These are phyloP conservation scores for Madurella mycetomatis DNA, from an alignment of 2,329 filamentous ascomycete species.

Conservation along the genomic window DNA sequence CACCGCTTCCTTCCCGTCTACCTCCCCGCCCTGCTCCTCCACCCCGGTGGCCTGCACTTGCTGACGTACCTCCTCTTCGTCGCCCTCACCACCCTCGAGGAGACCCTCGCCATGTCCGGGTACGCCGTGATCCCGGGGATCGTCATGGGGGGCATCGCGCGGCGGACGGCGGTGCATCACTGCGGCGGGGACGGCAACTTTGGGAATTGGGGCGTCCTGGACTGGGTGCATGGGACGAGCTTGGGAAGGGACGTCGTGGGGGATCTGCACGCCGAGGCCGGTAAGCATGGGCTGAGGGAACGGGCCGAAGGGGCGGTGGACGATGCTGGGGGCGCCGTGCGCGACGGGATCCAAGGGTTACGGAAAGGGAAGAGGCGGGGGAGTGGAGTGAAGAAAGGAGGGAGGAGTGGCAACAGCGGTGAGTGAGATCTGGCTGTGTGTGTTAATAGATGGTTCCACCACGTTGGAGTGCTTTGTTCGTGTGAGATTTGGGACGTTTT, in stretches of 20 bases:
- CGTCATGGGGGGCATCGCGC: slow-evolving; percentile 46
- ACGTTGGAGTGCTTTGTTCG: too few species aligned
- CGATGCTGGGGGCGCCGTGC: slow-evolving; percentile 32
- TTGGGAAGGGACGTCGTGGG: slow-evolving; percentile 45
- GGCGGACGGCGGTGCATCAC: slow-evolving; percentile 30
- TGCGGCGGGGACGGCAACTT: slow-evolving; percentile 50
- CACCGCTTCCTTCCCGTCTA: slow-evolving; percentile 62
- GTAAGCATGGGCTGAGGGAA: slow-evolving; percentile 49
- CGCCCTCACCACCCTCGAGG: slow-evolving; percentile 59
- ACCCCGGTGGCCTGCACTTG: slow-evolving; percentile 52
- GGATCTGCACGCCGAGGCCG: slow-evolving; percentile 51
- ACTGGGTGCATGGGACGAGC: slow-evolving; percentile 57
- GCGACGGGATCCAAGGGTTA: slow-evolving; percentile 32
- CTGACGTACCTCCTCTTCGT: slow-evolving; percentile 67
- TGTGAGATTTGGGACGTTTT: too few species aligned
- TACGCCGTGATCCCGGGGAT: slow-evolving; percentile 57
- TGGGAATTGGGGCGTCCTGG: slow-evolving; percentile 57
- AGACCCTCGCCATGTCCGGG: slow-evolving; percentile 62
- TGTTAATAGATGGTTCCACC: too few species aligned
- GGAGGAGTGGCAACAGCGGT: too few species aligned
- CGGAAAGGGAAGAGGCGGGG: slow-evolving; percentile 26
- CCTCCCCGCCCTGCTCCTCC: slow-evolving; percentile 56
- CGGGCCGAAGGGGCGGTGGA: slow-evolving; percentile 32
- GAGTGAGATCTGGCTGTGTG: too few species aligned
- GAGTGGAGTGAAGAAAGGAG: slow-evolving; percentile 26